phyloP scores from a whole-genome alignment of 192 early-diverging fungal genomes.

The Podila epigama region DNA sequence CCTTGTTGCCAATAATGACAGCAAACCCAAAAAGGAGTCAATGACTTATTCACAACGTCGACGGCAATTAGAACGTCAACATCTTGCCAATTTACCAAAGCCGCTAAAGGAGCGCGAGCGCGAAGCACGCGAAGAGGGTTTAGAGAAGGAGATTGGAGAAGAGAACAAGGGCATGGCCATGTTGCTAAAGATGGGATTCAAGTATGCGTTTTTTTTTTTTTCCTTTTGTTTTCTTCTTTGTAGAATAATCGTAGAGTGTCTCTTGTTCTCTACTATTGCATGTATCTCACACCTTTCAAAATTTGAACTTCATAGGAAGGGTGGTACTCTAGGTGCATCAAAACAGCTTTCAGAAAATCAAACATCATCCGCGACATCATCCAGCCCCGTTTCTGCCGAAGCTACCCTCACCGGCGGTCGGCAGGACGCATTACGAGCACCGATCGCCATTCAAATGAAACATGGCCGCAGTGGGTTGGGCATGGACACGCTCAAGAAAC shows the following conservation, averaged over 20 bases:
- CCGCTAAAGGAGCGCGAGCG: constrained; percentile 48
- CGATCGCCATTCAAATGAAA: constrained; percentile 30
- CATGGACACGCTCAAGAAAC: constrained; percentile 49
- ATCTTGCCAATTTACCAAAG: constrained; percentile 53
- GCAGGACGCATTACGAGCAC: constrained; percentile 5
- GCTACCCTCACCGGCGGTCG: background rate
- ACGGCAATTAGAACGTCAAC: constrained; percentile 49
- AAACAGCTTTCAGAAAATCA: background rate
- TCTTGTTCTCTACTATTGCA: background rate
- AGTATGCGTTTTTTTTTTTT: constrained; percentile 40
- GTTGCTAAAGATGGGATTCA: constrained; percentile 66
- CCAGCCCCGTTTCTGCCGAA: background rate
- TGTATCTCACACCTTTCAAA: too few species aligned
- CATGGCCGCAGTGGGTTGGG: constrained; percentile 58
- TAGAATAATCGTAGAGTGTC: background rate
- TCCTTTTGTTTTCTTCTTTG: background rate
- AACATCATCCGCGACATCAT: background rate
- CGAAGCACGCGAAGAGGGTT: constrained; percentile 58
- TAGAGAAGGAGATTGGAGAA: constrained; percentile 53
- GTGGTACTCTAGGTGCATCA: constrained; percentile 47
- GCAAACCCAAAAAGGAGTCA: constrained; percentile 9
- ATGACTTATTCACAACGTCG: constrained; percentile 51
- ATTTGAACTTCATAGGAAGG: constrained; percentile 26
- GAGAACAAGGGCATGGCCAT: constrained; percentile 65
- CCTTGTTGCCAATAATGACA: constrained; percentile 16